These are phyloP conservation scores for Trichoderma citrinoviride DNA, from an alignment of 2,329 filamentous ascomycete species.

Conservation along the genomic window DNA sequence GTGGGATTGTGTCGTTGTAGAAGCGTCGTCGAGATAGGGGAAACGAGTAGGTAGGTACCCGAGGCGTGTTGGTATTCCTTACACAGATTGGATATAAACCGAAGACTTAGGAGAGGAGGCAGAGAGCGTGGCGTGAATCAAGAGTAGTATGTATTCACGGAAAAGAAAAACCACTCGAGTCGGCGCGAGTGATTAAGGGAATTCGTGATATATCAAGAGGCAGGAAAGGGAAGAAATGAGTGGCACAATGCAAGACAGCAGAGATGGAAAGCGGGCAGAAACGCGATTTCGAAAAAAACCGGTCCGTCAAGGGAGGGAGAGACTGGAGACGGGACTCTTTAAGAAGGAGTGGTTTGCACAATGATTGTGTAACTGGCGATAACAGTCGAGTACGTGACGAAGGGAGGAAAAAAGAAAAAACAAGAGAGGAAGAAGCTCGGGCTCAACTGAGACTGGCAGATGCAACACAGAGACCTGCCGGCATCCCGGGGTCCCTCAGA, in stretches of 20 bases:
- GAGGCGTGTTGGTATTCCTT: not conserved
- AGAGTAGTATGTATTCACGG: constrained; percentile 2
- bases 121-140: not conserved
- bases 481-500: constrained; percentile 4
- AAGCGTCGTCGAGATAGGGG: not conserved
- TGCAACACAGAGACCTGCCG: constrained; percentile 8
- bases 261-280: constrained; percentile 1
- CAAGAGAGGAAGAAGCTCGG: constrained; percentile 4
- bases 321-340: constrained; percentile 1
- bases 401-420: not conserved
- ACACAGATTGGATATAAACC: not conserved
- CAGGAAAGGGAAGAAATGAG: constrained; percentile 14
- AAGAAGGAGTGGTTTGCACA: constrained; percentile 7
- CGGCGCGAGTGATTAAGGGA: not conserved
- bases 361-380: constrained; percentile 10
- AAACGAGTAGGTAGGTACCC: not conserved
- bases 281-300: not conserved
- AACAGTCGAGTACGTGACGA: constrained; percentile 6
- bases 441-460: constrained; percentile 16
- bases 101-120: not conserved
- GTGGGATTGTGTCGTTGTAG: not conserved
- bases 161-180: not conserved
- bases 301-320: constrained; percentile 11
- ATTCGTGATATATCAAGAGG: constrained; percentile 3
- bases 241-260: constrained; percentile 15